These are phyloP conservation scores for Samsoniella hepiali DNA, from an alignment of 2,329 filamentous ascomycete species.

Conservation along the genomic window DNA sequence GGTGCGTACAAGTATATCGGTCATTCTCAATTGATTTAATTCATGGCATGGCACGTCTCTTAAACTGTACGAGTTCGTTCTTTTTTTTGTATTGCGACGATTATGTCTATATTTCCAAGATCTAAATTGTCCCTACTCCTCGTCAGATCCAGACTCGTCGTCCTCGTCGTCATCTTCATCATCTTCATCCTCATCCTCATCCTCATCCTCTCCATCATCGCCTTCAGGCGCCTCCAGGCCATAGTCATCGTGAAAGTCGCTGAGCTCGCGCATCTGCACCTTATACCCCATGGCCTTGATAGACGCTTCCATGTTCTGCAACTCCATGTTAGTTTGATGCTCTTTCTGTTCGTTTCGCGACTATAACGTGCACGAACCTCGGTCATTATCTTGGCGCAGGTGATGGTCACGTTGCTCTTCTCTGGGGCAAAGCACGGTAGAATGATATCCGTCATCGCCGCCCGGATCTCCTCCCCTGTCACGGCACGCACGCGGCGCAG, in stretches of 20 bases:
- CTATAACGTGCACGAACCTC: constrained; percentile 57
- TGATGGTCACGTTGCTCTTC: constrained; percentile 81
- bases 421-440: constrained; percentile 76
- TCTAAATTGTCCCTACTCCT: constrained; percentile 27
- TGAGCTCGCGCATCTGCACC: constrained; percentile 68
- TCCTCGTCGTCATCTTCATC: constrained; percentile 38
- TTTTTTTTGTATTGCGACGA: not conserved
- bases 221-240: constrained; percentile 65
- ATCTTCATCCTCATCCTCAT: constrained; percentile 53
- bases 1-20: not conserved
- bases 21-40: not conserved
- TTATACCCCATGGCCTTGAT: constrained; percentile 76
- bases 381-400: constrained; percentile 79
- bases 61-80: not conserved
- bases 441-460: constrained; percentile 70
- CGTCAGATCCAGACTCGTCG: constrained; percentile 29
- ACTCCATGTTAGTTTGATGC: constrained; percentile 20
- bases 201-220: constrained; percentile 59
- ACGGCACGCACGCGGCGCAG: constrained; percentile 75
- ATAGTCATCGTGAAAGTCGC: constrained; percentile 86
- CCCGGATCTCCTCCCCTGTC: constrained; percentile 70
- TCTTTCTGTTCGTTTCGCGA: not conserved
- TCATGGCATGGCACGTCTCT: not conserved
- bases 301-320: constrained; percentile 68
- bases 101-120: not conserved